phyloP scores from a whole-genome alignment of 805 yeast species.

The Candida coquimbonensis region DNA sequence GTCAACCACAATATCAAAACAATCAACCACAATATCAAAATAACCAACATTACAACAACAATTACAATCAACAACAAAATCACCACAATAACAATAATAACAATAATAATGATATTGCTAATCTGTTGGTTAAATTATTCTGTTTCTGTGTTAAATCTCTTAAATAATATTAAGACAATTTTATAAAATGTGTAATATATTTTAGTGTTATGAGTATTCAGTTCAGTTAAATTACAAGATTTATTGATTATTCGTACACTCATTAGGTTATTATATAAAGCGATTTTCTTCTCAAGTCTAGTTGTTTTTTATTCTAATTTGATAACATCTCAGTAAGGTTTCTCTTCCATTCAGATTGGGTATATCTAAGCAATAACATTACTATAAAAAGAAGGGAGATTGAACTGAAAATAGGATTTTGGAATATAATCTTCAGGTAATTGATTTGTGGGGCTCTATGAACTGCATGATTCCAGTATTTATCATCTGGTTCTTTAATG shows the following conservation, averaged over 20 bases:
- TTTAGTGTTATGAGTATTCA: slow-evolving; percentile 7
- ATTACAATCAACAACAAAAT: slow-evolving; percentile 14
- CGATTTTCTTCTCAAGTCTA: too few relatives aligned
- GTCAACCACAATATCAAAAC: slow-evolving; percentile 23
- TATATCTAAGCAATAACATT: background rate
- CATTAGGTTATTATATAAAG: too few relatives aligned
- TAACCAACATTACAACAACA: slow-evolving; percentile 14
- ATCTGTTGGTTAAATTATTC: slow-evolving; percentile 23
- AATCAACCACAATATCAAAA: slow-evolving; percentile 13
- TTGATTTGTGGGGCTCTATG: background rate
- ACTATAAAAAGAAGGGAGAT: background rate
- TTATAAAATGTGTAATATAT: background rate
- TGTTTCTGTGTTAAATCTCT: slow-evolving; percentile 30
- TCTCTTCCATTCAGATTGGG: slow-evolving; percentile 1
- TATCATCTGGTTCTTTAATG: too few relatives aligned
- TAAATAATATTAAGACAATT: background rate
- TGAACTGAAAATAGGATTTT: background rate
- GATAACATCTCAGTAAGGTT: background rate
- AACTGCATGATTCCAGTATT: too few relatives aligned
- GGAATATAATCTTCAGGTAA: background rate
- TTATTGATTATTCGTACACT: too few relatives aligned
- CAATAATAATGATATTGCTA: slow-evolving; percentile 10
- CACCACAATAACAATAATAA: slow-evolving; percentile 9
- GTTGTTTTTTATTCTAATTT: slow-evolving; percentile 9
- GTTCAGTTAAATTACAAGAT: background rate